These are phyloP conservation scores for Chaetomium strumarium DNA, from an alignment of 2,329 filamentous ascomycete species.

Conservation along the genomic window DNA sequence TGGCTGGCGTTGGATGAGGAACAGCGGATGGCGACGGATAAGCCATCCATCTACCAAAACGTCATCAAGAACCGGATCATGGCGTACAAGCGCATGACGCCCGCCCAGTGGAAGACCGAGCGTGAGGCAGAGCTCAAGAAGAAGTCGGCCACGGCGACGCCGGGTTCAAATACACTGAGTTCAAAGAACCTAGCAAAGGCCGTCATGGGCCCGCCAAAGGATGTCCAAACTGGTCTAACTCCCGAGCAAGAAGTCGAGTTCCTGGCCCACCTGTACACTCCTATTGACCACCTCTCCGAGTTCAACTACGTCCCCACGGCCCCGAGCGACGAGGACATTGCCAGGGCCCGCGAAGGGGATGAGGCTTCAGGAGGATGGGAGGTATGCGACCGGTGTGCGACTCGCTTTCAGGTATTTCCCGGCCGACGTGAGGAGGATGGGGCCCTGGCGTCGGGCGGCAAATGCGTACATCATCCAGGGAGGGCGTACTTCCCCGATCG, in stretches of 20 bases:
- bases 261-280: conserved; percentile 53
- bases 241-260: conserved; percentile 62
- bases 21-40: conserved; percentile 63
- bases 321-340: conserved; percentile 62
- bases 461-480: conserved; percentile 76
- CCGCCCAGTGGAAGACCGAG: conserved; percentile 65
- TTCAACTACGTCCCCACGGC: conserved; percentile 69
- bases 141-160: conserved; percentile 6
- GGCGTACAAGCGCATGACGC: conserved; percentile 67
- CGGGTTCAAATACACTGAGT: conserved; percentile 13
- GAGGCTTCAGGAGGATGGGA: conserved; percentile 71
- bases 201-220: conserved; percentile 36
- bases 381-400: conserved; percentile 77
- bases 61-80: conserved; percentile 77
- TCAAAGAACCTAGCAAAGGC: conserved; percentile 28
- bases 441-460: conserved; percentile 67
- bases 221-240: conserved; percentile 65
- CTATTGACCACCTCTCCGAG: conserved; percentile 55
- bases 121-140: conserved; percentile 32
- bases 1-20: conserved; percentile 70
- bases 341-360: conserved; percentile 58
- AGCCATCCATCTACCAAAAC: conserved; percentile 69
- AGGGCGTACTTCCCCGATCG: conserved; percentile 56
- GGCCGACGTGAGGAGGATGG: conserved; percentile 73
- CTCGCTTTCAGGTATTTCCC: conserved; percentile 87